A percentile compares a stretch with the other conserved stretches of the same genome.
Evolutionary conservation across 2,329 filamentous ascomycete genomes (phyloP).

Genomic region (Diplodia scrobiculata): DNA sequence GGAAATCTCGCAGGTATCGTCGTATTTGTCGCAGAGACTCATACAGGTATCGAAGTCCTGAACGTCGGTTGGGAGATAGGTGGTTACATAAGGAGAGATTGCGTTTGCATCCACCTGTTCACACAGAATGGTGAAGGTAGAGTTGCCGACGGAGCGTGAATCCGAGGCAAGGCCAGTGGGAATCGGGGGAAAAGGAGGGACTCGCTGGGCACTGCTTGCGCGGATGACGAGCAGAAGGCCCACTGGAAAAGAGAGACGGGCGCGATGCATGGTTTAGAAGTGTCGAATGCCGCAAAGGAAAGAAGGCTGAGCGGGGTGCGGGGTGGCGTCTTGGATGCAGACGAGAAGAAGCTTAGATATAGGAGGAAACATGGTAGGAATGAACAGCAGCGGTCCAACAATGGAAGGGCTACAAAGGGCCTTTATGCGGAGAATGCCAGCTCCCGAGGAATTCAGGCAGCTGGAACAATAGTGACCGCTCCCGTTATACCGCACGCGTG

Average conservation of each 20-base stretch:
- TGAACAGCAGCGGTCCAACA: neutral
- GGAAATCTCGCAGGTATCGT: slow-evolving; percentile 1
- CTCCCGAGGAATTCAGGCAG: neutral
- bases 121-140: slow-evolving; percentile 8
- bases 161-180: neutral
- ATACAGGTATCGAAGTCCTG: slow-evolving; percentile 15
- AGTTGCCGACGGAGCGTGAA: neutral
- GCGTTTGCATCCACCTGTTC: neutral
- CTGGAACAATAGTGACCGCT: neutral
- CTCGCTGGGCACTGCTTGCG: neutral
- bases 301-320: neutral
- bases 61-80: neutral
- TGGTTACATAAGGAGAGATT: slow-evolving; percentile 1
- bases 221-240: slow-evolving; percentile 9
- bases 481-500: neutral
- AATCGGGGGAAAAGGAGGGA: neutral
- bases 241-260: neutral
- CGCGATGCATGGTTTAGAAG: neutral
- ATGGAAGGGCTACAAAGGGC: neutral
- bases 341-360: neutral
- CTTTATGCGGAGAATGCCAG: neutral
- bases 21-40: neutral
- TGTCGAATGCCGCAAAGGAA: neutral
- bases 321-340: neutral
- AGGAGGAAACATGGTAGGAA: neutral